These are phyloP conservation scores for Beauveria sp. DNA, from an alignment of 2,329 filamentous ascomycete genomes.

Conservation along the genomic window DNA sequence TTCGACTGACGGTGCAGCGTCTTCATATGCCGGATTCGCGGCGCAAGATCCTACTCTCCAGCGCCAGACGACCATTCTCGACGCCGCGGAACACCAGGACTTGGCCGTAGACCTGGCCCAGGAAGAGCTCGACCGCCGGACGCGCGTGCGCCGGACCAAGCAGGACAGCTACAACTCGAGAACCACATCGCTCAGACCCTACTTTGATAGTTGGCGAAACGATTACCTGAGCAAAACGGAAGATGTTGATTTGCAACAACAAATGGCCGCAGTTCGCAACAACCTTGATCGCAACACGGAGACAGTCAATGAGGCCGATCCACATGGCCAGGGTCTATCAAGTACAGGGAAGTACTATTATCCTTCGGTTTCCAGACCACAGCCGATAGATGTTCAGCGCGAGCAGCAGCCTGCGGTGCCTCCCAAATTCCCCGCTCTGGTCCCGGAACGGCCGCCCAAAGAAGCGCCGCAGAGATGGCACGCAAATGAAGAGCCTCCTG, in stretches of 20 bases:
- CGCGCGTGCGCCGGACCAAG: slow-evolving; percentile 48
- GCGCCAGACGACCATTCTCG: slow-evolving; percentile 51
- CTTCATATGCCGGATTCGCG: slow-evolving; percentile 39
- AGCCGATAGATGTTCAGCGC: slow-evolving; percentile 37
- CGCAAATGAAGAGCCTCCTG: neutral
- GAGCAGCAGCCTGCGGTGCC: slow-evolving; percentile 13
- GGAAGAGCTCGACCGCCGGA: slow-evolving; percentile 61
- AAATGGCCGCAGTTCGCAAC: slow-evolving; percentile 46
- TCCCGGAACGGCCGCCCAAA: slow-evolving; percentile 26
- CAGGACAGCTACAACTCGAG: neutral
- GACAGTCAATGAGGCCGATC: slow-evolving; percentile 13
- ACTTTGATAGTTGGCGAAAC: slow-evolving; percentile 5
- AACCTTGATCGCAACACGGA: slow-evolving; percentile 33
- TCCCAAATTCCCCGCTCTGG: slow-evolving; percentile 17
- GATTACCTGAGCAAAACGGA: slow-evolving; percentile 19
- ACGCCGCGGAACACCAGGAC: slow-evolving; percentile 64
- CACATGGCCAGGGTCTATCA: slow-evolving; percentile 16
- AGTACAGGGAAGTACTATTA: slow-evolving; percentile 40
- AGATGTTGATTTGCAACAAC: slow-evolving; percentile 37
- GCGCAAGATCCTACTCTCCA: slow-evolving; percentile 54
- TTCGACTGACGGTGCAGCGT: slow-evolving; percentile 16
- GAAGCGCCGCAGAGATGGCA: slow-evolving; percentile 15
- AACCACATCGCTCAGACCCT: slow-evolving; percentile 3
- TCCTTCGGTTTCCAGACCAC: slow-evolving; percentile 46
- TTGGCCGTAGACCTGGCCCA: slow-evolving; percentile 70